A percentile compares a stretch with the other conserved stretches of the same genome.
These are phyloP conservation scores for Chlorociboria aeruginascens DNA, from an alignment of 495 filamentous ascomycete genomes.

Conservation along the genomic window DNA sequence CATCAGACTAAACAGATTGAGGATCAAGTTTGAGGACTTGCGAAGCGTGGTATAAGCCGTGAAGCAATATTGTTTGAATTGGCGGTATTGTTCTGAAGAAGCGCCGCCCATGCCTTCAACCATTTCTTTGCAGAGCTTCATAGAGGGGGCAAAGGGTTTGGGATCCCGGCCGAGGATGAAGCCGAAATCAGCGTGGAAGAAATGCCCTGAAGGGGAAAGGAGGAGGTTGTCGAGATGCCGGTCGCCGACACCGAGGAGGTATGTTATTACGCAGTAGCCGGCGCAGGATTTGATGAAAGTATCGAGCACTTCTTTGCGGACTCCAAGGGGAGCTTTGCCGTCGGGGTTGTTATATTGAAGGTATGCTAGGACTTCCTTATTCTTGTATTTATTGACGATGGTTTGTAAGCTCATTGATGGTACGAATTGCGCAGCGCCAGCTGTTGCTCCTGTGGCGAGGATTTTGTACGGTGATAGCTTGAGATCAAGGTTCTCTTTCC, in stretches of 20 bases:
- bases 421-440: slow-evolving; percentile 87
- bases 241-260: slow-evolving; percentile 95
- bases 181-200: slow-evolving; percentile 97
- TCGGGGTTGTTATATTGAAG: slow-evolving; percentile 87
- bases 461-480: slow-evolving; percentile 94
- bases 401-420: slow-evolving; percentile 71
- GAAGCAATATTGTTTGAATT: slow-evolving; percentile 92
- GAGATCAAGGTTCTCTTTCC: slow-evolving; percentile 93
- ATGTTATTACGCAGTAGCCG: slow-evolving; percentile 98
- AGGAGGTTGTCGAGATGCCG: slow-evolving; percentile 94
- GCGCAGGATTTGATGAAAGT: slow-evolving; percentile 94
- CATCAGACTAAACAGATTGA: slow-evolving; percentile 96
- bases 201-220: slow-evolving; percentile 79
- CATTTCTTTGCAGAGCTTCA: slow-evolving; percentile 98
- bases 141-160: slow-evolving; percentile 90
- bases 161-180: slow-evolving; percentile 97
- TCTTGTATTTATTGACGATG: slow-evolving; percentile 69
- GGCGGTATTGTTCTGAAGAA: slow-evolving; percentile 61
- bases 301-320: slow-evolving; percentile 87
- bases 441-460: slow-evolving; percentile 78
- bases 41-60: slow-evolving; percentile 86
- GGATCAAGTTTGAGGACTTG: slow-evolving; percentile 80
- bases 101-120: slow-evolving; percentile 94
- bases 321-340: slow-evolving; percentile 64
- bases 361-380: slow-evolving; percentile 63